Conservation (phyloP, 345 rosid genomes). For the Salix koriyanagi region DNA sequence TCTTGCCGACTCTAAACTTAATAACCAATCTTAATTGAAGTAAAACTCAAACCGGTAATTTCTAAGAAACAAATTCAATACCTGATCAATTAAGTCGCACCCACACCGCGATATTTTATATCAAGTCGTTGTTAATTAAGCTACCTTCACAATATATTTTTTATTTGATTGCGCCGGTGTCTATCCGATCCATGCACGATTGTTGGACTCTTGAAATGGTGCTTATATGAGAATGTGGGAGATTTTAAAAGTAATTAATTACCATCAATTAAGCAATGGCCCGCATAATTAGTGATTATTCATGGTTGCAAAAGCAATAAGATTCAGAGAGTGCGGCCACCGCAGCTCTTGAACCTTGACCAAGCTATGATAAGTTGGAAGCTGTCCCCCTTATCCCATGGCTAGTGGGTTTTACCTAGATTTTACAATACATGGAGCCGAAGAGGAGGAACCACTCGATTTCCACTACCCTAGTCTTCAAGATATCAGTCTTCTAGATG, state of each 20-base stretch:
- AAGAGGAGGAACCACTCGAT: neutral
- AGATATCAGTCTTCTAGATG: neutral
- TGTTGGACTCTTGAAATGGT: neutral
- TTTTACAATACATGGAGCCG: neutral
- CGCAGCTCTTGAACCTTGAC: neutral
- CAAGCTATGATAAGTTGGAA: neutral
- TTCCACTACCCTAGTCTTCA: neutral
- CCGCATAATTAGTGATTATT: neutral
- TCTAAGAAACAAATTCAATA: too few relatives aligned
- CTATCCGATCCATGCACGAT: neutral
- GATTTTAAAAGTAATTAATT: too few relatives aligned
- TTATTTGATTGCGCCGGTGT: neutral
- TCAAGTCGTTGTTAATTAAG: too few relatives aligned
- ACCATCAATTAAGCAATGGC: neutral
- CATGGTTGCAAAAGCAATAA: neutral
- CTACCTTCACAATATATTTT: too few relatives aligned
- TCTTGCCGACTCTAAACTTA: too few relatives aligned
- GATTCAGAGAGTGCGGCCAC: neutral
- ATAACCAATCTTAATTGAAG: too few relatives aligned
- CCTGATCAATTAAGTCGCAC: too few relatives aligned
- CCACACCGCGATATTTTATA: too few relatives aligned
- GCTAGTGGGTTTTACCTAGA: neutral
- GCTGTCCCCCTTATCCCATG: neutral
- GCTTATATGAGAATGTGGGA: neutral
- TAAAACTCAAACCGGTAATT: too few relatives aligned